Percentiles rank a stretch among this genome's conserved stretches.
These are phyloP conservation scores for Hippophae tibetana DNA, from an alignment of 306 rosid species.

Conservation along the genomic window DNA sequence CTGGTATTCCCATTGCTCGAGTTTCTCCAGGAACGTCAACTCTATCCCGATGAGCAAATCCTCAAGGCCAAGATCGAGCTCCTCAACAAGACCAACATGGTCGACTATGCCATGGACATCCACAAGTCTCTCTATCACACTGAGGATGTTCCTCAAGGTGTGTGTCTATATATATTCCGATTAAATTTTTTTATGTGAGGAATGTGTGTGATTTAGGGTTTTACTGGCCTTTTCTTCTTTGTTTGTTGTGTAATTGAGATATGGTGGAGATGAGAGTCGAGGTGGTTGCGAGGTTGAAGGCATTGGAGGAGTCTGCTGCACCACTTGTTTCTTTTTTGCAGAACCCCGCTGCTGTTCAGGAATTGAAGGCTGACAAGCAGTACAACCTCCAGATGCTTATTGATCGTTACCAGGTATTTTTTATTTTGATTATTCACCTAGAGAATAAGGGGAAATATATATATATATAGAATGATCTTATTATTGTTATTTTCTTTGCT, in stretches of 20 bases:
- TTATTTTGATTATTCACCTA: not conserved
- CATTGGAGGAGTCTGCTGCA: slow-evolving; percentile 73
- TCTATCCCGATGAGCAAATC: slow-evolving; percentile 65
- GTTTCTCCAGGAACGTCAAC: slow-evolving; percentile 71
- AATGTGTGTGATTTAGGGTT: not conserved
- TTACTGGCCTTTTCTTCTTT: not conserved
- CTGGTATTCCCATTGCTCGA: slow-evolving; percentile 79
- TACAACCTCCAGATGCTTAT: slow-evolving; percentile 88
- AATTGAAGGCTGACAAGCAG: slow-evolving; percentile 73
- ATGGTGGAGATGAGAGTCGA: slow-evolving; percentile 40
- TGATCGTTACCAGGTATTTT: slow-evolving; percentile 73
- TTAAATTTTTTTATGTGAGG: not conserved
- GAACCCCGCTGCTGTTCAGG: slow-evolving; percentile 72
- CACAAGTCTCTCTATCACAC: slow-evolving; percentile 81
- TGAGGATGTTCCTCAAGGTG: slow-evolving; percentile 76
- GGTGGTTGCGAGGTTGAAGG: slow-evolving; percentile 45
- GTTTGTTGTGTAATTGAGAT: not conserved
- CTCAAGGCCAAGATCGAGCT: slow-evolving; percentile 85
- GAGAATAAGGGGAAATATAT: too few relatives aligned
- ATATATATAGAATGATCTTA: too few relatives aligned
- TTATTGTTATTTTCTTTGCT: too few relatives aligned
- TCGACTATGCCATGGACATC: slow-evolving; percentile 91
- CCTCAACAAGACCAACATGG: slow-evolving; percentile 89
- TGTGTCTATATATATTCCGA: not conserved
- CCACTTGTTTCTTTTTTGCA: slow-evolving; percentile 79